Percentiles rank a stretch among this genome's conserved stretches.
Evolutionary conservation across 176 grass and related monocot species (phyloP).

Genomic region (Cenchrus fungigraminus): DNA sequence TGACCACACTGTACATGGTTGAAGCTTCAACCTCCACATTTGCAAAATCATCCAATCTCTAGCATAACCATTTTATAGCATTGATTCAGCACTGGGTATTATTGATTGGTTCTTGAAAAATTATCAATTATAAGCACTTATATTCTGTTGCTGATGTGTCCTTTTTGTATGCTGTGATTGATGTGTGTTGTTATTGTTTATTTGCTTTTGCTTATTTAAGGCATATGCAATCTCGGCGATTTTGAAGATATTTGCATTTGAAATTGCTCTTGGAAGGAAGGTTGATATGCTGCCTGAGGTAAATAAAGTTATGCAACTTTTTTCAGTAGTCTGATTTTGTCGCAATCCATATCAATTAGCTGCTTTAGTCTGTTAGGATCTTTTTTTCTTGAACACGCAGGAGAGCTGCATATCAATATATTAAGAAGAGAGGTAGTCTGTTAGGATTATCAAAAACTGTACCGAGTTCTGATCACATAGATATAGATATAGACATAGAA

Average conservation of each 20-base stretch:
- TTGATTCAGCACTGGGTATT: slow-evolving; percentile 17
- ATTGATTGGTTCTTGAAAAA: background rate
- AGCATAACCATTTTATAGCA: background rate
- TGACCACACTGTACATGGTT: background rate
- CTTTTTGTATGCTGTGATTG: slow-evolving; percentile 4
- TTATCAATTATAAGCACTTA: background rate
- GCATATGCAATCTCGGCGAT: slow-evolving; percentile 92
- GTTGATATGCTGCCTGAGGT: slow-evolving; percentile 96
- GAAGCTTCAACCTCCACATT: slow-evolving; percentile 3
- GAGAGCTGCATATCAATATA: too few relatives aligned
- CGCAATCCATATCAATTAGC: background rate
- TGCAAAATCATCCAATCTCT: background rate
- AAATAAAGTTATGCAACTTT: slow-evolving; percentile 30
- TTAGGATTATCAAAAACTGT: background rate
- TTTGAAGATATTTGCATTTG: slow-evolving; percentile 95
- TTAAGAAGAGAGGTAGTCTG: too few relatives aligned
- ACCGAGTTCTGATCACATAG: background rate
- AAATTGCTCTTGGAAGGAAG: slow-evolving; percentile 83
- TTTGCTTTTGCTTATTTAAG: slow-evolving; percentile 56
- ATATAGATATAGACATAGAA: slow-evolving; percentile 2
- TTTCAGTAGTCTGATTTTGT: background rate
- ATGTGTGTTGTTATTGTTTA: background rate
- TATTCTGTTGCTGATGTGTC: slow-evolving; percentile 9
- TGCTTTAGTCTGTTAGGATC: slow-evolving; percentile 11
- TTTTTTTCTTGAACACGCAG: too few relatives aligned